A percentile compares a stretch with the other conserved stretches of the same genome.
Evolutionary conservation across 495 filamentous ascomycete species (phyloP).

Genomic region (Achaetomiella virescens): DNA sequence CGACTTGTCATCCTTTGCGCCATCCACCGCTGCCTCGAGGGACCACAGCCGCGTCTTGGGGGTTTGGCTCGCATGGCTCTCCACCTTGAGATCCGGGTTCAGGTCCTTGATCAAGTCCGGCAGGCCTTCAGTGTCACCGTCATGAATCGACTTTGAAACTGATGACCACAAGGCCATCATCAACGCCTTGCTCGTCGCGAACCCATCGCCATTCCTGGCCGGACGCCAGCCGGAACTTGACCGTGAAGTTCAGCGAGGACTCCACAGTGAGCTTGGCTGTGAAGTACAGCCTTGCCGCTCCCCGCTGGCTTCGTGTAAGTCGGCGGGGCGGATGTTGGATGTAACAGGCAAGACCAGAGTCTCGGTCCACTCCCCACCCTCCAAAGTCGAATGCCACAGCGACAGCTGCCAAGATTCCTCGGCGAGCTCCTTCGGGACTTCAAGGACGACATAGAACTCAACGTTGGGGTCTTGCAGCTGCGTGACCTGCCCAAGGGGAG

Average conservation of each 20-base stretch:
- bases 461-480: conserved; percentile 47
- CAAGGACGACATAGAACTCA: conserved; percentile 64
- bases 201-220: conserved; percentile 68
- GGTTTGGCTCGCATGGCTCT: conserved; percentile 55
- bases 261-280: conserved; percentile 36
- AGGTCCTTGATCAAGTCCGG: conserved; percentile 54
- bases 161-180: conserved; percentile 60
- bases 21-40: conserved; percentile 49
- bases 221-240: conserved; percentile 59
- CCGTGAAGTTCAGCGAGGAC: conserved; percentile 58
- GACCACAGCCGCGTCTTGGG: conserved; percentile 68
- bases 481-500: conserved; percentile 65
- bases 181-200: conserved; percentile 52
- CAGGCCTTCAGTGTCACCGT: conserved; percentile 39
- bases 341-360: conserved; percentile 34
- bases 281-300: conserved; percentile 40
- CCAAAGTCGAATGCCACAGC: conserved; percentile 63
- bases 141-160: conserved; percentile 21
- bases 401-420: conserved; percentile 63
- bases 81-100: conserved; percentile 52
- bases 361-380: conserved; percentile 41
- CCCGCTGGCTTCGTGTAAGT: conserved; percentile 30
- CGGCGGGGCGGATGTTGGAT: conserved; percentile 30
- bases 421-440: conserved; percentile 50
- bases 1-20: conserved; percentile 51